phyloP scores from a whole-genome alignment of 2,329 filamentous ascomycete genomes.

The Capronia epimyces region DNA sequence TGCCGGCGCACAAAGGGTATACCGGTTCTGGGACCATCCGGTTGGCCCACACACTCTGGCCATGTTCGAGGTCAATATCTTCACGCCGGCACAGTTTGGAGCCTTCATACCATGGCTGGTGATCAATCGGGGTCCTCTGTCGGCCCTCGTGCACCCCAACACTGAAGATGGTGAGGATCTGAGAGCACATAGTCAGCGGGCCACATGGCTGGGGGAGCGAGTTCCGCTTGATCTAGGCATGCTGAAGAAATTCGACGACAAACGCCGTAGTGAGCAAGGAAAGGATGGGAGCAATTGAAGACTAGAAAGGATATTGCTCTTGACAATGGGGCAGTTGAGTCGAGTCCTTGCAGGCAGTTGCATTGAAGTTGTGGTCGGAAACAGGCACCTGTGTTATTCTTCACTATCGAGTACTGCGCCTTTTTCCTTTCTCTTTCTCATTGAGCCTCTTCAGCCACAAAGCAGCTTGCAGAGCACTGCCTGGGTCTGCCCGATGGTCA shows the following conservation, averaged over 20 bases:
- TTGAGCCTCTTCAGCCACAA: not conserved
- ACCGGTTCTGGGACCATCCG: constrained; percentile 68
- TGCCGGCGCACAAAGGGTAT: constrained; percentile 52
- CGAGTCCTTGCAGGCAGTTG: too few species aligned
- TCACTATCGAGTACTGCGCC: not conserved
- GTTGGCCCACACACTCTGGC: constrained; percentile 75
- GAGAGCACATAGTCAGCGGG: constrained; percentile 44
- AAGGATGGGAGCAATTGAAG: not conserved
- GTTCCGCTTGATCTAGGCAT: constrained; percentile 40
- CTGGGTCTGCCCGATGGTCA: not conserved
- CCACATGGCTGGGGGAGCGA: constrained; percentile 44
- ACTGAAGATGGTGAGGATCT: constrained; percentile 53
- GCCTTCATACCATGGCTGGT: constrained; percentile 83
- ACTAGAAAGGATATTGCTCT: not conserved
- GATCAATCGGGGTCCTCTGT: constrained; percentile 73
- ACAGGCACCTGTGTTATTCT: not conserved
- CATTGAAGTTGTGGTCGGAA: not conserved
- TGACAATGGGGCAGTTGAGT: too few species aligned
- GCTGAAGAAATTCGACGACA: constrained; percentile 31
- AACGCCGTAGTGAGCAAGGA: constrained; percentile 1
- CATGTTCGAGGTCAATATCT: constrained; percentile 91
- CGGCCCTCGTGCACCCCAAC: constrained; percentile 77
- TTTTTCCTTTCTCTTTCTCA: not conserved
- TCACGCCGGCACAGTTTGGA: constrained; percentile 80
- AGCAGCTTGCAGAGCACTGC: not conserved